These are phyloP conservation scores for Nothophaeocryptopus gaeumannii DNA, from an alignment of 2,329 filamentous ascomycete species.

Conservation along the genomic window DNA sequence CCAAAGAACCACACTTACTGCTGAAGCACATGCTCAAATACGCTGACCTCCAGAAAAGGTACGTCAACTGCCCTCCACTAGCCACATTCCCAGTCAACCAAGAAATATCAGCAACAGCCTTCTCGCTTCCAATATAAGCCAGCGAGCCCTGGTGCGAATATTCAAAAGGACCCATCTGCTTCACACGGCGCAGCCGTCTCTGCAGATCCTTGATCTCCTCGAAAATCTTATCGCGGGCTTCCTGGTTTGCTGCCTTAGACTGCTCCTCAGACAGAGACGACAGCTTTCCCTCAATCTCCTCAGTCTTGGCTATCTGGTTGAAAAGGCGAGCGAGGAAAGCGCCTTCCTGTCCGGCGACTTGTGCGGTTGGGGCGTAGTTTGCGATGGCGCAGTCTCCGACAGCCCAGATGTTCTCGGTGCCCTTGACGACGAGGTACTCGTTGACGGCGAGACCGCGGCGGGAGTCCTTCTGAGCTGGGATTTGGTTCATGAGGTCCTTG, in stretches of 20 bases:
- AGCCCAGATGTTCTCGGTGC: conserved; percentile 95
- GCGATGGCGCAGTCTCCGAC: conserved; percentile 96
- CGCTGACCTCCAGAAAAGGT: conserved; percentile 96
- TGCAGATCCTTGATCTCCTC: conserved; percentile 82
- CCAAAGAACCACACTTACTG: conserved; percentile 61
- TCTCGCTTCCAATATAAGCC: conserved; percentile 97
- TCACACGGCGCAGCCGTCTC: conserved; percentile 81
- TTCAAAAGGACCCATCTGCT: conserved; percentile 95
- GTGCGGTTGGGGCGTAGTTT: conserved; percentile 94
- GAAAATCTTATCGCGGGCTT: conserved; percentile 55
- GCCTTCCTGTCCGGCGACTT: conserved; percentile 94
- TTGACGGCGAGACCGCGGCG: conserved; percentile 94
- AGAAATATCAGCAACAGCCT: conserved; percentile 93
- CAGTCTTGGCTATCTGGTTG: conserved; percentile 98
- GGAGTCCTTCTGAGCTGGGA: conserved; percentile 92
- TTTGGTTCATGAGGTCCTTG: conserved; percentile 85
- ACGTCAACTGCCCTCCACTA: conserved; percentile 82
- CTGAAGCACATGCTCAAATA: conserved; percentile 99
- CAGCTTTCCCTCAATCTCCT: conserved; percentile 74
- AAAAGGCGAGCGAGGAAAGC: conserved; percentile 92
- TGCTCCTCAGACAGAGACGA: conserved; percentile 61
- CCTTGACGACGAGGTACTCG: conserved; percentile 98
- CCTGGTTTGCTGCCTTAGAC: conserved; percentile 65
- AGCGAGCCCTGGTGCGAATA: conserved; percentile 97
- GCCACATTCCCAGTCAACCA: conserved; percentile 98